Base-by-base conservation (phyloP, 2,329 filamentous ascomycete species). In the Cladorrhinum sp. region DNA sequence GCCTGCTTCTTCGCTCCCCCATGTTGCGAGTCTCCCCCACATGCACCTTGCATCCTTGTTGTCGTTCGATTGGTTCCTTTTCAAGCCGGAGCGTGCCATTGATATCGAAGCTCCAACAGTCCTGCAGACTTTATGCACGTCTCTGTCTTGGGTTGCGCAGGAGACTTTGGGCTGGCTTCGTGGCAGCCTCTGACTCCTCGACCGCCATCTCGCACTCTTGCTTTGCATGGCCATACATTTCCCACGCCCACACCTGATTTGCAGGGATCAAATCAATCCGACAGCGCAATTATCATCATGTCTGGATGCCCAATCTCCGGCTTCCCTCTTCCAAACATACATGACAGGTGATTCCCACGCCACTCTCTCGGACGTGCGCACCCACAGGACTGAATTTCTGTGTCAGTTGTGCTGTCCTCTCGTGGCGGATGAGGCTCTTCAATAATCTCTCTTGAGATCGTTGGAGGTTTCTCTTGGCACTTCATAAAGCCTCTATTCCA, bases 171-270 rank as follows among this genome's bases (percentile, higher is more conserved):
- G 49, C 62, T 54, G 63, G 62, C 69, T 71, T 72, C 70, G 71
- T 72, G 69, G 70, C 71, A 71, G 64, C 28, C 60, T 65, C 68
- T 70, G 65, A 67, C 64, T 67, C 69, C 71, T 64, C 59, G 49
- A 58, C 26, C 46, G 46, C 39, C 51, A 56, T 56, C 55, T 39
- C 57, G 56, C 30, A 54, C 24, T 57, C 51, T 59, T 49, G 26
- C 55, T 26, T 42, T 57, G 57, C 60, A 58, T 61, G 63, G 64
- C 68, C 65, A 54, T 53, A 39, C 57, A 33, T 39, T 51, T 46
- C 42, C 33, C 50, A 57, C 28, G 18, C n/a, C 24, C 36, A 26
- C 57, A 21, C 28, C 36, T 63, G 59, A 61, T 61, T 62, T 46
- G 59, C 57, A 53, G 28, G 18, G 46, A 28, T 53, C 30, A 51